Base-by-base conservation (phyloP, 257 asterid species). In the Primulina eburnea region DNA sequence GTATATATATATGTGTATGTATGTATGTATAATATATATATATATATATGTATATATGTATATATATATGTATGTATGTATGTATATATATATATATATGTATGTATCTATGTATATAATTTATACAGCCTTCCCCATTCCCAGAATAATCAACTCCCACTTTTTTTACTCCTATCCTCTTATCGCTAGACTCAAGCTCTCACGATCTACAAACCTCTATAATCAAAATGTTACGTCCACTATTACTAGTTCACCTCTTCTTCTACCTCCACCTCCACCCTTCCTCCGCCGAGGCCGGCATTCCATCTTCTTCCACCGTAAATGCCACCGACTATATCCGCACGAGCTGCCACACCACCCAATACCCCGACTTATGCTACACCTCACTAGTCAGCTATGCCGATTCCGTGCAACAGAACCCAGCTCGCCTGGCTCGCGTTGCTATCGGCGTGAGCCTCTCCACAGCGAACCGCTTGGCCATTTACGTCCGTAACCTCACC, bases 361-460 rank as follows among this genome's bases (percentile, higher is more conserved):
- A 58, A 6, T 92, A 92, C 75, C 96, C 92, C 0, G 76, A 82
- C 2, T 40, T 75, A 33, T 92, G 98, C 84, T 89, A 71, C 89
- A 52, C 70, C 38, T 86, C 98, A 2, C 88, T 92, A 40, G 71
- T 80, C 59, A 68, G 81, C 68, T 88, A 82, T 74, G 90, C 96
- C 60, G 57, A 32, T 38, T 68, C 77, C 8, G 84, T 88, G 1
- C 90, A 80, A 18, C 72, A 72, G 9, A 84, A 88, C 85, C 88
- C 90, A 4, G 87, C 81, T 24, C 82, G 83, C 26, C 88, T 92
- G 2, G 96, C 95, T 6, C 76, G 73, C 1, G 82, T 71, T 1
- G 96, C 96, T 33, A 59, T 92, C 71, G 76, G 85, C 66, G 81
- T 89, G 28, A 89, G 94, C 85, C 92, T 92, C 37, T 60, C 84